phyloP scores from a whole-genome alignment of 345 rosid genomes.

The Arabidopsis thaliana region DNA sequence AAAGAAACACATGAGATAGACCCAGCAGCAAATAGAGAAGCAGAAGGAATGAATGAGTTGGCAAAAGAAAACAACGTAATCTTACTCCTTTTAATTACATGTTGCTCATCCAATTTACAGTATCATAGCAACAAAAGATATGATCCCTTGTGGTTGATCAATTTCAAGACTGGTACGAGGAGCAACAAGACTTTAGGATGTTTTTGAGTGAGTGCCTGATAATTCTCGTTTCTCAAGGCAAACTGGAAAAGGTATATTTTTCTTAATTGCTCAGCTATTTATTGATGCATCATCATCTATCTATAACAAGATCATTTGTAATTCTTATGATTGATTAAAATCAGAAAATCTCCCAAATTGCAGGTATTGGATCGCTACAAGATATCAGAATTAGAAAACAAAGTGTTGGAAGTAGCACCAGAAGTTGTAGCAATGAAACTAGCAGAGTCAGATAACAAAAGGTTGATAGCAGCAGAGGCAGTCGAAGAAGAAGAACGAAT shows the following conservation, averaged over 20 bases:
- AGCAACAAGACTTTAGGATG: conserved; percentile 61
- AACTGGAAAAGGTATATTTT: conserved; percentile 74
- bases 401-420: conserved; percentile 70
- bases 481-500: conserved; percentile 58
- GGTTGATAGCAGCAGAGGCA: conserved; percentile 24
- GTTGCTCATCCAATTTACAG: not conserved
- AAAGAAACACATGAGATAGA: conserved; percentile 54
- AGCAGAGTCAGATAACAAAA: conserved; percentile 48
- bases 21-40: conserved; percentile 48
- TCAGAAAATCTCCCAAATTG: conserved; percentile 12
- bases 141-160: conserved; percentile 13
- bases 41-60: not conserved
- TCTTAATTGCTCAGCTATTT: conserved; percentile 34
- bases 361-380: conserved; percentile 61
- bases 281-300: not conserved
- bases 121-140: not conserved
- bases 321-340: not conserved
- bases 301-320: not conserved
- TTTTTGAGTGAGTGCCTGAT: conserved; percentile 60
- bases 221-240: conserved; percentile 63
- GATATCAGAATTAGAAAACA: conserved; percentile 70
- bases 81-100: not conserved
- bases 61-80: not conserved
- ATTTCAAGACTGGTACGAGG: conserved; percentile 61
- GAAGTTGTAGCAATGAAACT: conserved; percentile 67